phyloP scores from a whole-genome alignment of 768 basidiomycete species.

The Hygrophorus russula region DNA sequence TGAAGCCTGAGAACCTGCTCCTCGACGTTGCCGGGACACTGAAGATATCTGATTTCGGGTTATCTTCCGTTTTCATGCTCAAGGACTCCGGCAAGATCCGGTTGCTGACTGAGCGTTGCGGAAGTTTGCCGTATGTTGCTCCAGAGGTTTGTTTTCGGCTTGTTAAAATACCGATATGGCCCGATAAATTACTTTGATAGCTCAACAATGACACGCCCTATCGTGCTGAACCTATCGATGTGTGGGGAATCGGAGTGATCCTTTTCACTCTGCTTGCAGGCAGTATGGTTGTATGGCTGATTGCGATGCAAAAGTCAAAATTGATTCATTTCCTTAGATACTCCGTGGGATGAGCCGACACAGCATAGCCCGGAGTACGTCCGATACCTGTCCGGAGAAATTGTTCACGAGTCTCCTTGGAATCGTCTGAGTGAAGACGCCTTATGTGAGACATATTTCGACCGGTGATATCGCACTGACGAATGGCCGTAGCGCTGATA shows the following conservation, averaged over 20 bases:
- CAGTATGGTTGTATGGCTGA: slow-evolving; percentile 42
- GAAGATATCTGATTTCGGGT: slow-evolving; percentile 93
- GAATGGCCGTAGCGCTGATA: slow-evolving; percentile 48
- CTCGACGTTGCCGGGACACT: slow-evolving; percentile 75
- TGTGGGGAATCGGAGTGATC: slow-evolving; percentile 95
- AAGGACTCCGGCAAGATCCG: slow-evolving; percentile 74
- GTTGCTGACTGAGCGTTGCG: slow-evolving; percentile 70
- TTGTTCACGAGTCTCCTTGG: slow-evolving; percentile 77
- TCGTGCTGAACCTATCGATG: slow-evolving; percentile 85
- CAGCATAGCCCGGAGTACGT: slow-evolving; percentile 64
- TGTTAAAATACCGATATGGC: neutral
- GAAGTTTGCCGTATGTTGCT: slow-evolving; percentile 89
- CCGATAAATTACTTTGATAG: slow-evolving; percentile 23
- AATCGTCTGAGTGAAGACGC: slow-evolving; percentile 43
- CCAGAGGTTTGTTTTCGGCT: slow-evolving; percentile 56
- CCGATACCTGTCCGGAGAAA: slow-evolving; percentile 63
- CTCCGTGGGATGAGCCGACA: slow-evolving; percentile 96
- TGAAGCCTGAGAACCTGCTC: slow-evolving; percentile 94
- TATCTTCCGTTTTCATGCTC: slow-evolving; percentile 82
- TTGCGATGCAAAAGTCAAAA: neutral
- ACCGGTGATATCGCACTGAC: neutral
- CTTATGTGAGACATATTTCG: slow-evolving; percentile 33
- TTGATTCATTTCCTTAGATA: slow-evolving; percentile 44
- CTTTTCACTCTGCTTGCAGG: slow-evolving; percentile 85
- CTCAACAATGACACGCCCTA: slow-evolving; percentile 60